These are phyloP conservation scores for Marchantia paleacea DNA, from an alignment of 225 moss, liverwort and hornwort genomes.

Conservation along the genomic window DNA sequence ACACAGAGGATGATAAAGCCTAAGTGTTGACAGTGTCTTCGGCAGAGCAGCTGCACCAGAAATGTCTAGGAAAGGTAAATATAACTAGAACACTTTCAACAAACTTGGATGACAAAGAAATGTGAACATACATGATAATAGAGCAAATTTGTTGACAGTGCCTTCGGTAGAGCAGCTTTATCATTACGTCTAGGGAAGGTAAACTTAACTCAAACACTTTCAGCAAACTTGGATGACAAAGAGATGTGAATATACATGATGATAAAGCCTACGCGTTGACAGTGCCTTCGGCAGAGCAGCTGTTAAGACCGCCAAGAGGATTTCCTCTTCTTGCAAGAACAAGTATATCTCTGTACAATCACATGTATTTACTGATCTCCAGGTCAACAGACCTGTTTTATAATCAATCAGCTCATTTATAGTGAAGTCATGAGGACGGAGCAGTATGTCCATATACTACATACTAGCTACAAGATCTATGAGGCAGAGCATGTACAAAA, in stretches of 20 bases:
- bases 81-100: no score
- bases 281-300: constrained; percentile 10
- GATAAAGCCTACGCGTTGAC: background rate
- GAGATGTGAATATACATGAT: background rate
- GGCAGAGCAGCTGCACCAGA: constrained; percentile 9
- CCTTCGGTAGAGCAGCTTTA: no score
- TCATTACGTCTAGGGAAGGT: no score
- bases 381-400: background rate
- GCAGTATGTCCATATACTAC: background rate
- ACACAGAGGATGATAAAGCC: background rate
- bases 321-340: constrained; percentile 5
- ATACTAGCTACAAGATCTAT: background rate
- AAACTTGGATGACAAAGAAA: no score
- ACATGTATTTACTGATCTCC: constrained; percentile 12
- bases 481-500: constrained; percentile 11
- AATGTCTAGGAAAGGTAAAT: no score
- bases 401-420: background rate
- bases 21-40: background rate
- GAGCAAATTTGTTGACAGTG: no score
- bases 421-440: background rate
- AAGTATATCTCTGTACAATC: background rate
- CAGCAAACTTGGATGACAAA: no score
- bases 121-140: no score
- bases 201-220: no score
- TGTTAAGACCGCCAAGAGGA: constrained; percentile 1